These are phyloP conservation scores for Penicillium thymicola DNA, from an alignment of 2,329 filamentous ascomycete genomes.

Conservation along the genomic window DNA sequence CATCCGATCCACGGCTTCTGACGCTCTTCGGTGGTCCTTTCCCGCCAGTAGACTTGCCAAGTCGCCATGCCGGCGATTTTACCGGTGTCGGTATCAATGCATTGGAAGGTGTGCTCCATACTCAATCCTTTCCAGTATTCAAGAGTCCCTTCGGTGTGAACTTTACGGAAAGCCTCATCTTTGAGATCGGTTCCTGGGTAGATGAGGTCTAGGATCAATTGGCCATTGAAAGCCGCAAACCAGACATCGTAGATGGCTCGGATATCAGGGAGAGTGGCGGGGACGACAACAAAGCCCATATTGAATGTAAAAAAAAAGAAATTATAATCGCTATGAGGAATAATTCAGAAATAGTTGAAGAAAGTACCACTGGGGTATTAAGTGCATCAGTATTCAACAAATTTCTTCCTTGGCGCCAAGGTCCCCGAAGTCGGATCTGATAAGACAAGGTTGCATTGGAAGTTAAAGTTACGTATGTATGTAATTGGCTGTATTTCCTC, in stretches of 20 bases:
- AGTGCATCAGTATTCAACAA: neutral
- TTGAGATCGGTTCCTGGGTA: slow-evolving; percentile 37
- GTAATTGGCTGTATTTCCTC: neutral
- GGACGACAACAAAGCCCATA: slow-evolving; percentile 45
- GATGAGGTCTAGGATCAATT: slow-evolving; percentile 43
- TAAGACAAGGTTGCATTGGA: neutral
- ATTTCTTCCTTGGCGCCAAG: neutral
- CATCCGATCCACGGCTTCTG: slow-evolving; percentile 46
- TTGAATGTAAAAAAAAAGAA: neutral
- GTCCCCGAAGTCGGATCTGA: slow-evolving; percentile 7
- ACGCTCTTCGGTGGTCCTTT: slow-evolving; percentile 43
- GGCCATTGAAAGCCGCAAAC: slow-evolving; percentile 25
- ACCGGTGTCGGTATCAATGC: slow-evolving; percentile 40
- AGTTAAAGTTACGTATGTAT: neutral
- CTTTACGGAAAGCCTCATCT: slow-evolving; percentile 42
- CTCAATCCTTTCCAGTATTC: slow-evolving; percentile 38
- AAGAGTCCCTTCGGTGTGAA: slow-evolving; percentile 43
- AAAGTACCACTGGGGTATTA: neutral
- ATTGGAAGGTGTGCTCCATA: slow-evolving; percentile 49
- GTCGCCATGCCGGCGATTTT: slow-evolving; percentile 50
- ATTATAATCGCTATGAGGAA: neutral
- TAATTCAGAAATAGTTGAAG: neutral
- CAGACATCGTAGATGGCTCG: slow-evolving; percentile 23
- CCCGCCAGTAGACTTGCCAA: slow-evolving; percentile 43
- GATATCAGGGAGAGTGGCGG: slow-evolving; percentile 23